Evolutionary conservation across 2,329 filamentous ascomycete genomes (phyloP), one percentile per base, ranked within the genome.

Genomic region (Onygenales sp.): DNA sequence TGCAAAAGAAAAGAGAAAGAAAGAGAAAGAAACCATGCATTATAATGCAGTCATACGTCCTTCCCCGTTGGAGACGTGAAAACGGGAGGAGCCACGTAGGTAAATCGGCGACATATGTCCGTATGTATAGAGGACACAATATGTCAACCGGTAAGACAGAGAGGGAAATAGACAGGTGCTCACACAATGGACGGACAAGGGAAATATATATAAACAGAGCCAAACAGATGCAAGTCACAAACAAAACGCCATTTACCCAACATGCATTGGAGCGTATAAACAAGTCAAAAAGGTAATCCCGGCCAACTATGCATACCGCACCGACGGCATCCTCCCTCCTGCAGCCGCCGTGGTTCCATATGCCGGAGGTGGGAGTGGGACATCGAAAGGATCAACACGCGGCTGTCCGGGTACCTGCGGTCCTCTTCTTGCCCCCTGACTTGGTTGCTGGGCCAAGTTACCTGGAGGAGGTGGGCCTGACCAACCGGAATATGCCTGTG

Each of bases 291-390:
- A n/a, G 34, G 48, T 42, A 21, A 50, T 43, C 11, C 47, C 17
- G 27, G 43, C 27, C 36, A 27, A 9, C 50, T 32, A 55, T 11
- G 56, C 54, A 52, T 57, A 56, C 31, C 54, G 56, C 45, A 53
- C 52, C 5, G 47, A 45, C 4, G 51, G 53, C 54, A 56, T 56
- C 37, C 43, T 43, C 11, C 56, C 56, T 37, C 47, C 42, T 10
- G 46, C 45, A 10, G 47, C 51, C n/a, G 21, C 17, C 14, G 50
- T 49, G 21, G 36, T 46, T 33, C 43, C 43, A 37, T 56, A 56
- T 37, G 54, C 51, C n/a, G 54, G 54, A 13, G 54, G 54, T n/a
- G 51, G 54, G 40, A 51, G 46, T 13, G 49, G 36, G 1, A 42
- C 21, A 13, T 54, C 45, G 27, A 46, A 45, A n/a, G 42, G 42